Percentiles rank a stretch among this genome's conserved stretches.
Evolutionary conservation across 495 filamentous ascomycete species (phyloP).

Genomic region (Penicillium paradoxum): DNA sequence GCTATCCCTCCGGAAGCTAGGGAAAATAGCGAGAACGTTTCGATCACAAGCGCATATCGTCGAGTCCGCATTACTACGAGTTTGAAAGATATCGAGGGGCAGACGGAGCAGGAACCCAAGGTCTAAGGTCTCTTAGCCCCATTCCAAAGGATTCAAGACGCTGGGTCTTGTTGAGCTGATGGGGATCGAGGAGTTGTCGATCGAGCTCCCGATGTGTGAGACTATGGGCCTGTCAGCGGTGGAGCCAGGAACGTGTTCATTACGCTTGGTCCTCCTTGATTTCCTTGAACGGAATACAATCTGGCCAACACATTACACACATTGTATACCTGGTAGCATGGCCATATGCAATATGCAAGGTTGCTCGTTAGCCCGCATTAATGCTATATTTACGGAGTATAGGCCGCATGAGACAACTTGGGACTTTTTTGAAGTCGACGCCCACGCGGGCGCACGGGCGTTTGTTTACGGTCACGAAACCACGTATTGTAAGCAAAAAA

Average conservation of each 20-base stretch:
- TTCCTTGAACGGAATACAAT: no score
- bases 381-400: no score
- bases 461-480: neutral
- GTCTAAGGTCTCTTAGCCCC: neutral
- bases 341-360: neutral
- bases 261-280: neutral
- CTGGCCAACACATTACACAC: no score
- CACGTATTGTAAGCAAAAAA: slow-evolving; percentile 10
- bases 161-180: slow-evolving; percentile 6
- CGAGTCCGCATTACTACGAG: neutral
- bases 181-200: slow-evolving; percentile 4
- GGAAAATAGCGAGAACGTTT: neutral
- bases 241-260: neutral
- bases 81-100: neutral
- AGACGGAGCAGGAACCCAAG: neutral
- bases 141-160: neutral
- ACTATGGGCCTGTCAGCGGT: neutral
- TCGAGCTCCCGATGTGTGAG: slow-evolving; percentile 2
- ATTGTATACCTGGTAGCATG: neutral
- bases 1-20: neutral
- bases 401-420: no score
- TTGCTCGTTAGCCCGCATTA: neutral
- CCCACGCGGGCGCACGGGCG: neutral
- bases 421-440: no score
- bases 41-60: neutral